A percentile compares a stretch with the other conserved stretches of the same genome.
phyloP scores from a whole-genome alignment of 306 rosid species.

The Cucumis cinereus region DNA sequence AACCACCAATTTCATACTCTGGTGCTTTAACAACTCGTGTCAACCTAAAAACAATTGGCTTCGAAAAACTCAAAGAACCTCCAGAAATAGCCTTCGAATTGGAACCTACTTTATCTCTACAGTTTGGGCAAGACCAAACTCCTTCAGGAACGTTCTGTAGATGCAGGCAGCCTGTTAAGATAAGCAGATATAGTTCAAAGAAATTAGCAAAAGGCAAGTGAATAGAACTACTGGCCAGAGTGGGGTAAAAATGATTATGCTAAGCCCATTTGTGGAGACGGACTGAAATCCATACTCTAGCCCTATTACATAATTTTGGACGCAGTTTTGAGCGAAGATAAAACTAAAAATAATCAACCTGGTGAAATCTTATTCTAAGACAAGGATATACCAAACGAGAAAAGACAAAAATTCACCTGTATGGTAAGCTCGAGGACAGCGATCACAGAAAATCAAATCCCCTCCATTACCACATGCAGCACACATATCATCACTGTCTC shows the following conservation, averaged over 20 bases:
- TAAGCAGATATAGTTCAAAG: background rate
- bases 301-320: background rate
- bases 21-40: constrained; percentile 75
- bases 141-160: constrained; percentile 46
- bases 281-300: background rate
- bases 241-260: background rate
- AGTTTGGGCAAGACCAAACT: constrained; percentile 75
- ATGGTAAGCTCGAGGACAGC: constrained; percentile 94
- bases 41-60: constrained; percentile 78
- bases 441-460: constrained; percentile 66
- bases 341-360: background rate
- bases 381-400: background rate
- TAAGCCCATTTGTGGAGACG: background rate
- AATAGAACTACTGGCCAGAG: background rate
- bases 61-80: constrained; percentile 37
- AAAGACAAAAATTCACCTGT: constrained; percentile 39
- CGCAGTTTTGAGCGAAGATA: background rate
- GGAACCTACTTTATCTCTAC: constrained; percentile 54
- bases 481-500: constrained; percentile 98
- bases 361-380: background rate
- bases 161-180: constrained; percentile 64
- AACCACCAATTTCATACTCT: constrained; percentile 86
- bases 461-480: constrained; percentile 91
- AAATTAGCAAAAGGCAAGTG: background rate
- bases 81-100: constrained; percentile 30